These are phyloP conservation scores for Endogone sp. DNA, from an alignment of 192 early-diverging fungal species.

Conservation along the genomic window DNA sequence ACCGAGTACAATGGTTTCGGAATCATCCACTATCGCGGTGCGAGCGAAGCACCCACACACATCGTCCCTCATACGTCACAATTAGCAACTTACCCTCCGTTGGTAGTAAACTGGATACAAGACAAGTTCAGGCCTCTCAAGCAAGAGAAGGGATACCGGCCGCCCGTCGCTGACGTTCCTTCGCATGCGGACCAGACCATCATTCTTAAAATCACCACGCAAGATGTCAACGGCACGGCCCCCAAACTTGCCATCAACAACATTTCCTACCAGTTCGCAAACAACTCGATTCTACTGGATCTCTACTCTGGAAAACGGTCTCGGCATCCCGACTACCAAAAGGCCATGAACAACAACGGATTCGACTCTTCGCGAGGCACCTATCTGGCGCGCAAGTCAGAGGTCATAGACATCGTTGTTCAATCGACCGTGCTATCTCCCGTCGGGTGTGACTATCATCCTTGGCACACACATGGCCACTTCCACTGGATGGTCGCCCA, in stretches of 20 bases:
- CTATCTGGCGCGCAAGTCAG: conserved; percentile 1
- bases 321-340: not conserved
- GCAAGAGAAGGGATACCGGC: too few species aligned
- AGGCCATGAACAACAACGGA: not conserved
- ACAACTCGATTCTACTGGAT: not conserved
- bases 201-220: too few species aligned
- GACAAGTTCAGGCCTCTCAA: too few species aligned
- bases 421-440: conserved; percentile 6
- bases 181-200: too few species aligned
- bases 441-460: conserved; percentile 8
- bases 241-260: too few species aligned
- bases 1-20: not conserved
- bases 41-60: too few species aligned
- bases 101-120: too few species aligned
- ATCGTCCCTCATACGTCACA: not conserved
- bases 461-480: conserved; percentile 25
- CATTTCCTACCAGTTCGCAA: not conserved
- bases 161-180: too few species aligned
- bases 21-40: not conserved
- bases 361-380: not conserved
- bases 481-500: conserved; percentile 18
- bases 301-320: not conserved
- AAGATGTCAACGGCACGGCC: too few species aligned
- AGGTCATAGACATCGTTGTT: conserved; percentile 18
- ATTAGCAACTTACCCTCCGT: too few species aligned